A percentile compares a stretch with the other conserved stretches of the same genome.
phyloP scores from a whole-genome alignment of 345 rosid species.

The Eucalyptus urophylla region DNA sequence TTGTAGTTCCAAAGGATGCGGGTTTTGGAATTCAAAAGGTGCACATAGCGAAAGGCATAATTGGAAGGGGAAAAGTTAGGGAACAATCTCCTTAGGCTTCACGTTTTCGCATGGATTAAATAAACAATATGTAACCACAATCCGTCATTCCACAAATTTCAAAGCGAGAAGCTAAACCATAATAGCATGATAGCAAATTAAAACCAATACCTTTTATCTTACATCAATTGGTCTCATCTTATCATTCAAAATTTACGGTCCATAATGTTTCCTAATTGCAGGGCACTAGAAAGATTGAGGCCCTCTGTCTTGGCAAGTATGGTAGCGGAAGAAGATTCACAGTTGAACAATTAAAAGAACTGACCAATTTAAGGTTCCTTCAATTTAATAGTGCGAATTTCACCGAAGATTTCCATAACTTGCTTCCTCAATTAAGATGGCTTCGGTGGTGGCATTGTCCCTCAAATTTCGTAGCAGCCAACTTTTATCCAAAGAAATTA shows the following conservation, averaged over 20 bases:
- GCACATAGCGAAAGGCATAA: neutral
- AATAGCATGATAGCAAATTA: neutral
- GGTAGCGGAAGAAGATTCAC: neutral
- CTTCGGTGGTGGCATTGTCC: neutral
- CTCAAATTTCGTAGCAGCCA: neutral
- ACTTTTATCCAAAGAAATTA: neutral
- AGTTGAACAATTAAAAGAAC: neutral
- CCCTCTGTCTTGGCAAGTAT: neutral
- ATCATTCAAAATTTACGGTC: neutral
- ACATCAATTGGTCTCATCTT: accelerated
- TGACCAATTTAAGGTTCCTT: neutral
- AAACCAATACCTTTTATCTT: neutral
- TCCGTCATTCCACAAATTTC: too few relatives aligned
- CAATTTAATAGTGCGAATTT: neutral
- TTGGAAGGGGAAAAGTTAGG: accelerated
- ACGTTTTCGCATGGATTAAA: neutral
- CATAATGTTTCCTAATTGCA: neutral
- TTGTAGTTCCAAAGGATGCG: neutral
- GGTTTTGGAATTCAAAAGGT: neutral
- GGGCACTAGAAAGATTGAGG: neutral
- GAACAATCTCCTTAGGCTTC: neutral
- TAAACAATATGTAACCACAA: neutral
- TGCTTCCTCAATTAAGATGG: neutral
- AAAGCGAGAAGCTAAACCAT: neutral
- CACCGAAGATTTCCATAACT: neutral